These are phyloP conservation scores for Tylopilus sp. DNA, from an alignment of 768 basidiomycete species.

Conservation along the genomic window DNA sequence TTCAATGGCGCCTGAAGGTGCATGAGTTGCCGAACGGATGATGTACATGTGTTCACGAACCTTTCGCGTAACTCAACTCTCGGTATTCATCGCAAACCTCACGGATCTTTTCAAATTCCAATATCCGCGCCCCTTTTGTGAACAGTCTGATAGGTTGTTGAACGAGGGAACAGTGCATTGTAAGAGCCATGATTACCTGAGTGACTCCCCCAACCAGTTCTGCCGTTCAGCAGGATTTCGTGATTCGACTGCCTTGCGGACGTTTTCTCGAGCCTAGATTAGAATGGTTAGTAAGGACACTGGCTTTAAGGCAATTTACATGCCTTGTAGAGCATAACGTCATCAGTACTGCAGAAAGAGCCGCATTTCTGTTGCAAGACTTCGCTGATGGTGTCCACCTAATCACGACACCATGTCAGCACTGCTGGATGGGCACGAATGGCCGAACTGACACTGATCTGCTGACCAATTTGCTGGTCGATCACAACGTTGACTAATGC, in stretches of 20 bases:
- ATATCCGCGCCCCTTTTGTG: constrained; percentile 78
- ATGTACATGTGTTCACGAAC: constrained; percentile 35
- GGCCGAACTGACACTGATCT: constrained; percentile 70
- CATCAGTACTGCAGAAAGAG: constrained; percentile 96
- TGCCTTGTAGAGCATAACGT: constrained; percentile 97
- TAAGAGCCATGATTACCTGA: constrained; percentile 53
- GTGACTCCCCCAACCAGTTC: constrained; percentile 79
- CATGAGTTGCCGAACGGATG: neutral
- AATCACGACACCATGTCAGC: constrained; percentile 10
- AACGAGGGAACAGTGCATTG: constrained; percentile 2
- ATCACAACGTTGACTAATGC: constrained; percentile 93
- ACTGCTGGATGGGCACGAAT: neutral
- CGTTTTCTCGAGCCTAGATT: constrained; percentile 83
- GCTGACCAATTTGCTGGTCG: constrained; percentile 96
- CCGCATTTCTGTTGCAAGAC: constrained; percentile 92
- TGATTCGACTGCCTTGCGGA: constrained; percentile 85
- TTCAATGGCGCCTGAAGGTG: constrained; percentile 66
- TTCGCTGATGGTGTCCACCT: constrained; percentile 98
- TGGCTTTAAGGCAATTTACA: constrained; percentile 11
- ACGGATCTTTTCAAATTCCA: constrained; percentile 79
- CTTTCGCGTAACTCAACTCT: constrained; percentile 77
- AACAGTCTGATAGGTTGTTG: constrained; percentile 58
- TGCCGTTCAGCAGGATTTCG: constrained; percentile 69
- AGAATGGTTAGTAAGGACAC: constrained; percentile 2
- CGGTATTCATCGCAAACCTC: constrained; percentile 91